These are phyloP conservation scores for Leishmania mexicana DNA, from an alignment of 208 protist genomes.

Conservation along the genomic window DNA sequence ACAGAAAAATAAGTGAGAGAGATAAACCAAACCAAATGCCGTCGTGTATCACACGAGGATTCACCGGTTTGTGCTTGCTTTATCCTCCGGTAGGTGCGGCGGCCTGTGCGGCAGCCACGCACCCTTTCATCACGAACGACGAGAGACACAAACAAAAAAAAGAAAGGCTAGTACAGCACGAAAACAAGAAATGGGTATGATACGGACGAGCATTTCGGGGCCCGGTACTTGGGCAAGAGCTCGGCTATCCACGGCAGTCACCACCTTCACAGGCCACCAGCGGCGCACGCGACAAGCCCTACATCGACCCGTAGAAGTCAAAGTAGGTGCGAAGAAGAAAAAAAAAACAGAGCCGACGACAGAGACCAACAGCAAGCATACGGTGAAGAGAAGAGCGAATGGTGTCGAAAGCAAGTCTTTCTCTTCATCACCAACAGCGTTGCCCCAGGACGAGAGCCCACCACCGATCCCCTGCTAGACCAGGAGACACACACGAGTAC, in stretches of 20 bases:
- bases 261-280: not conserved
- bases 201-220: not conserved
- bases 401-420: not conserved
- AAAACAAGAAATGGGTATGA: not conserved
- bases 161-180: not conserved
- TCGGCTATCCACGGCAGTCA: not conserved
- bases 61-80: no score
- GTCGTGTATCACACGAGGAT: not conserved
- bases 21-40: not conserved
- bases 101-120: not conserved
- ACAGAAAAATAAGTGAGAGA: not conserved
- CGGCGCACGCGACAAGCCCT: not conserved
- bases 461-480: not conserved
- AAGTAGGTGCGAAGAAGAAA: not conserved
- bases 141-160: not conserved
- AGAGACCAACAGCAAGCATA: not conserved
- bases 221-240: not conserved
- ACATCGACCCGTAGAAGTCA: not conserved
- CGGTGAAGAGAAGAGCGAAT: not conserved
- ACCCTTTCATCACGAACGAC: not conserved
- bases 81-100: not conserved
- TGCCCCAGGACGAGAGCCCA: not conserved
- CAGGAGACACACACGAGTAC: not conserved
- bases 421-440: not conserved
- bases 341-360: not conserved